Conservation (phyloP, 371 early-diverging fungal genomes). For the Entomophthora muscae region DNA sequence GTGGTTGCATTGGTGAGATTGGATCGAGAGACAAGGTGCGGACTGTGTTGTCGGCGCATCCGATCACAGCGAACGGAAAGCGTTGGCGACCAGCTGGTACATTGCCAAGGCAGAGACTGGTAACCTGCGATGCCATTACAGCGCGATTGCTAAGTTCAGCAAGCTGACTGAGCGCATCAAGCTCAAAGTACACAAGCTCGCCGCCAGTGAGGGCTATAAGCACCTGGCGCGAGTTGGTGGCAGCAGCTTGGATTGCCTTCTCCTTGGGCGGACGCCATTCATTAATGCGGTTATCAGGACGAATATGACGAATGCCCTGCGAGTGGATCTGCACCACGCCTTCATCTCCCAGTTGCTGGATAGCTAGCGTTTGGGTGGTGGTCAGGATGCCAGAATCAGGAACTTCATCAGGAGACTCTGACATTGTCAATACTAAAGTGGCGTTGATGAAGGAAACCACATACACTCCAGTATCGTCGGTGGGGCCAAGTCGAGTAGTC, state of each 20-base stretch:
- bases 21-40: conserved; percentile 76
- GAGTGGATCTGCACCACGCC: conserved; percentile 85
- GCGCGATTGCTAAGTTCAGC: conserved; percentile 72
- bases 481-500: conserved; percentile 54
- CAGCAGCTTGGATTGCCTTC: conserved; percentile 46
- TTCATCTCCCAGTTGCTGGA: conserved; percentile 74
- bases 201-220: conserved; percentile 67
- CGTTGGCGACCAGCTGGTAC: conserved; percentile 66
- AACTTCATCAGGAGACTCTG: conserved; percentile 90
- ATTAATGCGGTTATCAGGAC: conserved; percentile 65
- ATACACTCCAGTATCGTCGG: conserved; percentile 53
- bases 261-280: conserved; percentile 86
- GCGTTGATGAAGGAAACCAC: conserved; percentile 85
- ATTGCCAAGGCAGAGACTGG: conserved; percentile 57
- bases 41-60: conserved; percentile 83
- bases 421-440: conserved; percentile 81
- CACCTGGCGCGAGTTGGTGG: conserved; percentile 68
- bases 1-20: conserved; percentile 48
- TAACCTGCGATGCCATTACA: conserved; percentile 48
- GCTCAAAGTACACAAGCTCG: conserved; percentile 84
- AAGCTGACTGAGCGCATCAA: conserved; percentile 67
- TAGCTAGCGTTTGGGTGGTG: conserved; percentile 60
- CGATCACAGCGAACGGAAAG: conserved; percentile 61
- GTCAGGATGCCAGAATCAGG: conserved; percentile 74
- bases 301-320: conserved; percentile 75